Evolutionary conservation across 169 alveolate species (phyloP), one percentile per base, ranked within the genome.

Genomic region (Cryptosporidium parvum): DNA sequence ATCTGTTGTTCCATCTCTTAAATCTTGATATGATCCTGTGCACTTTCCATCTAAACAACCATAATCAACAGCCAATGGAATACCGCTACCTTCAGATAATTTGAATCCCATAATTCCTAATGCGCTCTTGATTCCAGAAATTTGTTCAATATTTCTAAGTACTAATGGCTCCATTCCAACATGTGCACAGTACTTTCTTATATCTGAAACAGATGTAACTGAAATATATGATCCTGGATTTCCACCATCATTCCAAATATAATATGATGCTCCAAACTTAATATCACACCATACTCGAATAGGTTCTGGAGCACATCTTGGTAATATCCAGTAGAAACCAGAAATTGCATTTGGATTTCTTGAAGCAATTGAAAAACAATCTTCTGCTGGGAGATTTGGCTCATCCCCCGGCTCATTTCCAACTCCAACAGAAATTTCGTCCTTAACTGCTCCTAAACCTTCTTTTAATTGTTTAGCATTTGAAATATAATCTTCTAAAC

Each of bases 301-400:
- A 12, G 98, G 96, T 45, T 93, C 95, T 31, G 94, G 91, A 12
- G 98, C 85, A 70, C 98, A 96, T 59, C 93, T 85, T 9, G 98
- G 97, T 71, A 91, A 93, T 48, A 96, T 93, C 98, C 98, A 96
- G 89, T 95, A 96, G 91, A 96, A 96, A 53, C 98, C 98, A 12
- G 98, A 95, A 33, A 92, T 93, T 0, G 94, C 93, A 31, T 85
- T 93, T 61, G 95, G 96, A 58, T 85, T 91, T 26, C 87, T 70
- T n/a, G 86, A 93, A 80, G 94, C 93, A 61, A 95, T 95, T 59
- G 92, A 75, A 85, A 94, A 93, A 86, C 98, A 96, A 84, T 95
- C 98, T 58, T 92, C 95, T 26, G 98, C 98, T 21, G 98, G 97
- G 65, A 69, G 73, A n/a, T 85, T 92, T 35, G 89, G 91, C 6